These are phyloP conservation scores for Phytophthora multivora DNA, from an alignment of 352 stramenopile species.

Conservation along the genomic window DNA sequence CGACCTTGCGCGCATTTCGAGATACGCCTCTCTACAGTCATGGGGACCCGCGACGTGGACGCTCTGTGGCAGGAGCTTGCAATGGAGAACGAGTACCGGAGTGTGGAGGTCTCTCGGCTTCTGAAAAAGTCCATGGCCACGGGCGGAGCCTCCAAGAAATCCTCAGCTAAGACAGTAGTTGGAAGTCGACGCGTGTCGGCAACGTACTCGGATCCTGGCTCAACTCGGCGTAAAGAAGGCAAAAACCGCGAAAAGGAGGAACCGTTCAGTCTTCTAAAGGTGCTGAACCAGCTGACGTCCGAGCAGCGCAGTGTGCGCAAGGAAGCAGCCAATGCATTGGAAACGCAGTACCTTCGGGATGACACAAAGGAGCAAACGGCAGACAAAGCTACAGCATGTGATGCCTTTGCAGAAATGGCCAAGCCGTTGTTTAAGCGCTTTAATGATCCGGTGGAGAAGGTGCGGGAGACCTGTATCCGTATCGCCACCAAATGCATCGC, in stretches of 20 bases:
- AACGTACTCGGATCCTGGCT: background rate
- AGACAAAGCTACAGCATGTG: background rate
- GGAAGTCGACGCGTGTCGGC: constrained; percentile 3
- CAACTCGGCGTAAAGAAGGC: background rate
- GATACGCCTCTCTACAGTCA: constrained; percentile 3
- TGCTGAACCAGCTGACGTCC: constrained; percentile 67
- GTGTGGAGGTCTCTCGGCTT: constrained; percentile 34
- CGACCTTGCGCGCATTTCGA: constrained; percentile 22
- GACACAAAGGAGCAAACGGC: background rate
- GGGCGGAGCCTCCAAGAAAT: constrained; percentile 1
- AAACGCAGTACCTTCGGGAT: constrained; percentile 44
- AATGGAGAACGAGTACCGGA: constrained; percentile 30
- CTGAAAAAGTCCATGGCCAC: constrained; percentile 48
- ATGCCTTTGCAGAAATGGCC: constrained; percentile 52
- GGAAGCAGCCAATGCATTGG: constrained; percentile 57
- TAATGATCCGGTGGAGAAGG: constrained; percentile 82
- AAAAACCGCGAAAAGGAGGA: constrained; percentile 10
- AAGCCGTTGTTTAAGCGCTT: constrained; percentile 86
- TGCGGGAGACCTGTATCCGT: constrained; percentile 71
- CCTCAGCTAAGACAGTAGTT: background rate
- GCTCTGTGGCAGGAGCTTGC: constrained; percentile 58
- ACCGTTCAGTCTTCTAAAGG: constrained; percentile 45
- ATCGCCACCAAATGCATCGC: constrained; percentile 55
- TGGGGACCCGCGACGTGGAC: constrained; percentile 41
- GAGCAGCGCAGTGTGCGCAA: constrained; percentile 60